These are phyloP conservation scores for Obelidium mucronatum DNA, from an alignment of 192 early-diverging fungal genomes.

Conservation along the genomic window DNA sequence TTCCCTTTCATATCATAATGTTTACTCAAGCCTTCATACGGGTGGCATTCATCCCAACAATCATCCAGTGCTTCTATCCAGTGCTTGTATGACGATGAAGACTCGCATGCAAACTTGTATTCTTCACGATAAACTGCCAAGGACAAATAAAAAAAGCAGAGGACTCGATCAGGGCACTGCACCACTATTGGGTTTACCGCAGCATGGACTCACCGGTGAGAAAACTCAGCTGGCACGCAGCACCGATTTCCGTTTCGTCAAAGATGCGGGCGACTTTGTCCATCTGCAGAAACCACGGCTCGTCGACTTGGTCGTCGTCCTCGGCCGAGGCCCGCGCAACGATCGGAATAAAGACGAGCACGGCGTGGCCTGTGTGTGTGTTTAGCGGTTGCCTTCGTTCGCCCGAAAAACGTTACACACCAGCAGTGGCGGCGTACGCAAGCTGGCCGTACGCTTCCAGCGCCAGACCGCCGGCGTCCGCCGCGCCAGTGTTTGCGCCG, in stretches of 20 bases:
- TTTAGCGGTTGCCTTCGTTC: background rate
- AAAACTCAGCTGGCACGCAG: constrained; percentile 19
- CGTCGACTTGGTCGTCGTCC: background rate
- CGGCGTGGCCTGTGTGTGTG: constrained; percentile 3
- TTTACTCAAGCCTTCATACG: constrained; percentile 13
- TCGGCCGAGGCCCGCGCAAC: background rate
- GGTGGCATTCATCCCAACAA: constrained; percentile 30
- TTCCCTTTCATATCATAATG: constrained; percentile 24
- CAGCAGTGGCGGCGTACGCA: constrained; percentile 9
- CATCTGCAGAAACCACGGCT: constrained; percentile 35
- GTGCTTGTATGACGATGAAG: background rate
- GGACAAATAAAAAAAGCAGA: background rate
- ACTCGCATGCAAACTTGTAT: constrained; percentile 20
- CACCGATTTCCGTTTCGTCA: constrained; percentile 30
- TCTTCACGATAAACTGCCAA: constrained; percentile 3
- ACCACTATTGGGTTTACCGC: background rate
- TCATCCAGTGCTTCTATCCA: constrained; percentile 26
- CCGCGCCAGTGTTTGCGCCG: constrained; percentile 11
- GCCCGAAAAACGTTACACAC: background rate
- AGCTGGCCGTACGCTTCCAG: constrained; percentile 22
- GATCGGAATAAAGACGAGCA: constrained; percentile 21
- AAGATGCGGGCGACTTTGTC: constrained; percentile 19
- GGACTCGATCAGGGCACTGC: background rate
- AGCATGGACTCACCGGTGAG: constrained; percentile 14
- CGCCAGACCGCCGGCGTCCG: background rate